phyloP scores from a whole-genome alignment of 805 yeast genomes.

The Starmerella khaoyaiensis region DNA sequence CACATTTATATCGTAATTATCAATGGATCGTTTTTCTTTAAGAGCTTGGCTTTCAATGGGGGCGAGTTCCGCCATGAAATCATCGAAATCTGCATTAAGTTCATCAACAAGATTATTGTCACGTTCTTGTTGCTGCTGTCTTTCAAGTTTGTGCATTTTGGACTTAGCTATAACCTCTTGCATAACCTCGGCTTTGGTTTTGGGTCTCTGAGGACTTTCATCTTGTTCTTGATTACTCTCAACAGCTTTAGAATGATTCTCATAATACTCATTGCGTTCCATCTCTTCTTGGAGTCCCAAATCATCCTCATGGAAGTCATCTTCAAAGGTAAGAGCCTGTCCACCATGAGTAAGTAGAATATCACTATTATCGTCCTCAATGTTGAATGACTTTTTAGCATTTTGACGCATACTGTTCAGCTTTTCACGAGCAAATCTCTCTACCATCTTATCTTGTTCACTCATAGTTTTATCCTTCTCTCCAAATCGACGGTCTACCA shows the following conservation, averaged over 20 bases:
- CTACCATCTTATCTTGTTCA: constrained; percentile 91
- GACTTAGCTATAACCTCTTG: constrained; percentile 34
- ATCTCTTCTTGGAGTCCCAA: constrained; percentile 30
- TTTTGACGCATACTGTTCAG: constrained; percentile 32
- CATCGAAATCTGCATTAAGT: constrained; percentile 29
- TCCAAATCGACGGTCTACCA: constrained; percentile 84
- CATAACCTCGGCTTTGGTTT: constrained; percentile 34
- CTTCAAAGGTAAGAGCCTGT: constrained; percentile 47
- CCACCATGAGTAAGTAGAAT: constrained; percentile 65
- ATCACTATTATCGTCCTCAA: constrained; percentile 52
- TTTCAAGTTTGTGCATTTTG: constrained; percentile 31
- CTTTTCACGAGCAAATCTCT: constrained; percentile 80
- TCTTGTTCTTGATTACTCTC: neutral
- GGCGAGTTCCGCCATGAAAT: constrained; percentile 24
- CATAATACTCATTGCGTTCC: constrained; percentile 24
- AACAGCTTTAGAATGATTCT: constrained; percentile 20
- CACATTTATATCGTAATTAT: constrained; percentile 25
- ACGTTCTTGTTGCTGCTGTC: constrained; percentile 31
- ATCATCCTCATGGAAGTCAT: constrained; percentile 41
- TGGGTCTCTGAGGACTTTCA: constrained; percentile 30
- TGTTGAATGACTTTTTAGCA: constrained; percentile 41
- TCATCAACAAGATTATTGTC: constrained; percentile 29
- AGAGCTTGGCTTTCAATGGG: constrained; percentile 7
- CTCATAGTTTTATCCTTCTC: constrained; percentile 58
- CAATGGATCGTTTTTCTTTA: constrained; percentile 2